Base-by-base conservation (phyloP, 148 eudicot species). In the Rhododendron griersonianum region DNA sequence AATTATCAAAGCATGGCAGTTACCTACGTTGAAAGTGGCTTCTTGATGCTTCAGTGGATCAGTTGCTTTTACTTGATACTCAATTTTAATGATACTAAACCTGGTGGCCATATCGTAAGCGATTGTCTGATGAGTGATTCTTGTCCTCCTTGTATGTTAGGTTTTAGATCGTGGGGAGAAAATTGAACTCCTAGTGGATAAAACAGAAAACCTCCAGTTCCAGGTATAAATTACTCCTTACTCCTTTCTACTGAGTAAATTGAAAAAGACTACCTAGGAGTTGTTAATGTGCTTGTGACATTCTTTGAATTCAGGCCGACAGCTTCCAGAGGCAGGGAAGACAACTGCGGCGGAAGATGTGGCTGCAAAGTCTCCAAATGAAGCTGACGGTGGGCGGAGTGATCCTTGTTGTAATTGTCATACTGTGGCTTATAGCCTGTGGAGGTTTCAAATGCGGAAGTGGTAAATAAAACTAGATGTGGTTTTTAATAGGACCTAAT, bases 311-410 rank as follows among this genome's bases (percentile, higher is more conserved):
- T 81, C 89, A 96, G 99, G 99, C 99, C 51, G 99, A 96, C 80
- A 95, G 94, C 89, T 96, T 96, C 90, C 99, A 96, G 89, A 92
- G 99, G 90, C 99, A 96, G 87, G 99, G 99, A 78, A 91, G 99
- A 91, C 98, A 94, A 80, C 88, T 96, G 55, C 90, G 99, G 3
- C 87, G 98, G 33, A 94, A 92, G 89, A 96, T 96, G 98, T 96
- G 99, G 99, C 85, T 95, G 89, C 99, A 96, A 89, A 96, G 92
- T 82, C 88, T 96, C 83, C 98, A 93, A 73, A 88, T 94, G 95
- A 96, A 95, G 92, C 90, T 96, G 78, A 91, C 93, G 65, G 89
- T 92, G 57, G 98, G 93, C 53, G 98, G 98, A 53, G 91, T 84
- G 30, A 55, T 95, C 53, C 44, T 93, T 50, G 91, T 87, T 82